Percentiles rank a stretch among this genome's conserved stretches.
phyloP scores from a whole-genome alignment of 2,329 filamentous ascomycete species.

The Grosmannia penicillata region DNA sequence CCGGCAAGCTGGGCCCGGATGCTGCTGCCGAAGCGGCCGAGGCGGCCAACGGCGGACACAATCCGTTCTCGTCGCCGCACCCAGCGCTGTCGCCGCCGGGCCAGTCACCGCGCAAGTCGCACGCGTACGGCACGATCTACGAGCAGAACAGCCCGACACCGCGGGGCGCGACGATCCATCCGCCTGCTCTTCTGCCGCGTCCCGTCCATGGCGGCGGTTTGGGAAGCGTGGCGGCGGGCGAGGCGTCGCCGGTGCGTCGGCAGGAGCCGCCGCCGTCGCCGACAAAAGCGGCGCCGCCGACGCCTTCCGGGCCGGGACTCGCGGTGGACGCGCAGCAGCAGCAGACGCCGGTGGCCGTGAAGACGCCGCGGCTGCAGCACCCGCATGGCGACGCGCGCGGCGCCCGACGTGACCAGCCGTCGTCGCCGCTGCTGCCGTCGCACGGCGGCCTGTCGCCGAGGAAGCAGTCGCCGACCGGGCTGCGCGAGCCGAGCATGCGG shows the following conservation, averaged over 20 bases:
- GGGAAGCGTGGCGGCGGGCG: not conserved
- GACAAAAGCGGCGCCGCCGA: slow-evolving; percentile 3
- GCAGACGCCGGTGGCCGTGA: slow-evolving; percentile 8
- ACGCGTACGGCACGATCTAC: slow-evolving; percentile 23
- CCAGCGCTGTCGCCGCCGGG: slow-evolving; percentile 25
- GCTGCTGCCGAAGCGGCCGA: slow-evolving; percentile 8
- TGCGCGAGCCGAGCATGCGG: slow-evolving; percentile 15
- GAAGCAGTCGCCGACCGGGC: slow-evolving; percentile 33
- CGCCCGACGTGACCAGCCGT: slow-evolving; percentile 15
- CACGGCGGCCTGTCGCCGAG: slow-evolving; percentile 34
- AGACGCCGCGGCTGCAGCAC: slow-evolving; percentile 17
- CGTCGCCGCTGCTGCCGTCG: slow-evolving; percentile 26
- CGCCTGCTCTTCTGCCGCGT: slow-evolving; percentile 7
- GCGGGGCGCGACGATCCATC: slow-evolving; percentile 5
- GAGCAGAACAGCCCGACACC: slow-evolving; percentile 17
- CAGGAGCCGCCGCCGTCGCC: not conserved
- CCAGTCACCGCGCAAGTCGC: slow-evolving; percentile 24
- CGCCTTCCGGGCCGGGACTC: slow-evolving; percentile 1
- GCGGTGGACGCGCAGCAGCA: slow-evolving; percentile 6
- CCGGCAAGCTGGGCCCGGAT: not conserved
- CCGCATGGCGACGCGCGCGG: slow-evolving; percentile 6
- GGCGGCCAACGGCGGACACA: slow-evolving; percentile 15
- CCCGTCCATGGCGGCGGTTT: not conserved
- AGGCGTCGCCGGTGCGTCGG: not conserved
- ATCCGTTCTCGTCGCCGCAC: slow-evolving; percentile 28